Evolutionary conservation across 768 basidiomycete species (phyloP), one percentile per base, ranked within the genome.

Genomic region (Mycena olivaceomarginata): DNA sequence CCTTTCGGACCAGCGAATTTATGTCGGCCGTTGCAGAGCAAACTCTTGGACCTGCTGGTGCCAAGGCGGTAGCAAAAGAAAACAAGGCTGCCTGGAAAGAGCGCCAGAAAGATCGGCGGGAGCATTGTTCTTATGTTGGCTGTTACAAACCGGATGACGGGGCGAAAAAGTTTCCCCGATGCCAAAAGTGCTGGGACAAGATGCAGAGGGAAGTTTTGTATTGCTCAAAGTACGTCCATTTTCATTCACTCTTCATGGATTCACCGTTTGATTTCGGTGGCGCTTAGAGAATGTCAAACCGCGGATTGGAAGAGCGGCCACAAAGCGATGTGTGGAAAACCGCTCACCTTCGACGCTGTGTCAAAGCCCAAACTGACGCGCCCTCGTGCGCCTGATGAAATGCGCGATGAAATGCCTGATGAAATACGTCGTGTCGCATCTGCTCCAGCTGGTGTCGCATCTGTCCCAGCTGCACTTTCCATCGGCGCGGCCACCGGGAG

Each of bases 271-370:
- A 72, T 59, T n/a, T 46, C 16, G 72, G 15, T n/a, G 9, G 4
- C 48, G 12, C 18, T 16, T 43, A 81, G 79, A 41, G 72, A 72
- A 25, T 80, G 79, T 40, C 80, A 81, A 63, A 77, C 37, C 9
- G 70, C 67, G 18, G 77, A 81, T 51, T 81, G 80, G 79, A 78
- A 80, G 43, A 9, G 15, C 0, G 22, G 68, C 16, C 80, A 81
- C 43, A 80, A 80, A 43, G 40, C 71, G 10, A 80, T 78, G n/a
- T 81, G 80, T 59, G 80, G 80, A 1, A 76, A 78, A 62, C 59
- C 70, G 2, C 63, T 81, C 69, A 78, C 5, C 20, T 74, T 78
- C 65, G 77, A 81, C 6, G 43, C 71, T 15, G 76, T 72, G 15
- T 45, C 68, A 25, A 68, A 77, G 51, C 60, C 56, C 41, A 41